Evolutionary conservation across 805 yeast species (phyloP).

Genomic region (Metschnikowia arizonensis): DNA sequence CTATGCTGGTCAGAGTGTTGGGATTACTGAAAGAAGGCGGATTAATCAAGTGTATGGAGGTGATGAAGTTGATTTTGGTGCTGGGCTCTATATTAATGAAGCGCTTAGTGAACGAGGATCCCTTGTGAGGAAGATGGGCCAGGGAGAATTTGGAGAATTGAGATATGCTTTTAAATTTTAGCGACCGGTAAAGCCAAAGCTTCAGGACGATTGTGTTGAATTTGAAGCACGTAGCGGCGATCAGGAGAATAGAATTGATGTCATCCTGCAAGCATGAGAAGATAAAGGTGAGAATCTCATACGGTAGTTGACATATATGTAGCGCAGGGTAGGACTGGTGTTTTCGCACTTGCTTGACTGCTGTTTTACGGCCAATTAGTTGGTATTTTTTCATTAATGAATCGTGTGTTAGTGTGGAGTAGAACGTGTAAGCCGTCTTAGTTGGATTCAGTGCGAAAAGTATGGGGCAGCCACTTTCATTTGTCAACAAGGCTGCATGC

Average conservation of each 20-base stretch:
- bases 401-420: neutral
- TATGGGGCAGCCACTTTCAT: neutral
- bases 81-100: slow-evolving; percentile 26
- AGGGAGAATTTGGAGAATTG: slow-evolving; percentile 36
- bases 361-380: slow-evolving; percentile 37
- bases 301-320: slow-evolving; percentile 40
- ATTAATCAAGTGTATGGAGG: slow-evolving; percentile 26
- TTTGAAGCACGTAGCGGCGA: slow-evolving; percentile 34
- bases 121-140: slow-evolving; percentile 26
- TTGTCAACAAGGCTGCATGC: neutral
- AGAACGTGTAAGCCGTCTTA: neutral
- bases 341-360: slow-evolving; percentile 12
- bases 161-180: slow-evolving; percentile 23
- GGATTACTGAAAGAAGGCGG: slow-evolving; percentile 29
- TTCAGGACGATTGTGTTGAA: slow-evolving; percentile 34
- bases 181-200: slow-evolving; percentile 33
- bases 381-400: slow-evolving; percentile 37
- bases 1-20: slow-evolving; percentile 27
- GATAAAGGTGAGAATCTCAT: slow-evolving; percentile 39
- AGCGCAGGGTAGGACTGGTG: slow-evolving; percentile 21
- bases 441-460: neutral
- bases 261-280: slow-evolving; percentile 25
- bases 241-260: slow-evolving; percentile 11
- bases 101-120: slow-evolving; percentile 20
- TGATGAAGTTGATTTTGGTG: slow-evolving; percentile 30